Evolutionary conservation across 176 grass and related monocot genomes (phyloP).

Genomic region (Oryza meridionalis): DNA sequence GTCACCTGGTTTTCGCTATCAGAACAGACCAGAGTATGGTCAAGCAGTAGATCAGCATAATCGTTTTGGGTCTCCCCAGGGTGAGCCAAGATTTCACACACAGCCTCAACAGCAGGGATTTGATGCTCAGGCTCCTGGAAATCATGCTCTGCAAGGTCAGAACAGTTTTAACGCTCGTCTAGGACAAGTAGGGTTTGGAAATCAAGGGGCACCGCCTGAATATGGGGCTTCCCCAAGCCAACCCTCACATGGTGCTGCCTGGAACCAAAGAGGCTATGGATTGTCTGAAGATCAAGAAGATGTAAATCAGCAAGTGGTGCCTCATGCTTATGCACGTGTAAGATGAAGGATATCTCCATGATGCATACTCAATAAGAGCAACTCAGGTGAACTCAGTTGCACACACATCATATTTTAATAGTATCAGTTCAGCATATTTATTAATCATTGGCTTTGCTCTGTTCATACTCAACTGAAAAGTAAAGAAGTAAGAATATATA

Average conservation of each 20-base stretch:
- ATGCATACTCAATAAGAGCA: neutral
- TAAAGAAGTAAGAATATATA: neutral
- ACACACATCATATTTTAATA: too few species aligned
- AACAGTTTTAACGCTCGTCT: constrained; percentile 3
- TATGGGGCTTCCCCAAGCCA: neutral
- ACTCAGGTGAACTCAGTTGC: neutral
- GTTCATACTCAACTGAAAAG: neutral
- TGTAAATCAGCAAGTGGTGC: neutral
- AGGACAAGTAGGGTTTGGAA: constrained; percentile 17
- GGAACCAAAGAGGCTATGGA: neutral
- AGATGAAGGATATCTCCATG: neutral
- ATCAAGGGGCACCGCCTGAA: constrained; percentile 12
- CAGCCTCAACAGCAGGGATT: constrained; percentile 31
- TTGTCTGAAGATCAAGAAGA: neutral
- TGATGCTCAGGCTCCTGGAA: constrained; percentile 22
- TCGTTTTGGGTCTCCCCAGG: constrained; percentile 20
- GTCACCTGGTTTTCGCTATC: constrained; percentile 6
- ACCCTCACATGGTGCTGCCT: constrained; percentile 25
- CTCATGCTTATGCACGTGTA: neutral
- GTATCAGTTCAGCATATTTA: too few species aligned
- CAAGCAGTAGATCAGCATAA: neutral
- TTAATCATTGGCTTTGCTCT: too few species aligned
- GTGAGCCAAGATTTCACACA: constrained; percentile 10
- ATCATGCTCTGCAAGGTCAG: constrained; percentile 23
- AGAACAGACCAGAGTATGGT: constrained; percentile 15